Percentiles rank a stretch among this genome's conserved stretches.
Conservation (phyloP, 2,329 filamentous ascomycete species). For the Colletotrichum kahawae region DNA sequence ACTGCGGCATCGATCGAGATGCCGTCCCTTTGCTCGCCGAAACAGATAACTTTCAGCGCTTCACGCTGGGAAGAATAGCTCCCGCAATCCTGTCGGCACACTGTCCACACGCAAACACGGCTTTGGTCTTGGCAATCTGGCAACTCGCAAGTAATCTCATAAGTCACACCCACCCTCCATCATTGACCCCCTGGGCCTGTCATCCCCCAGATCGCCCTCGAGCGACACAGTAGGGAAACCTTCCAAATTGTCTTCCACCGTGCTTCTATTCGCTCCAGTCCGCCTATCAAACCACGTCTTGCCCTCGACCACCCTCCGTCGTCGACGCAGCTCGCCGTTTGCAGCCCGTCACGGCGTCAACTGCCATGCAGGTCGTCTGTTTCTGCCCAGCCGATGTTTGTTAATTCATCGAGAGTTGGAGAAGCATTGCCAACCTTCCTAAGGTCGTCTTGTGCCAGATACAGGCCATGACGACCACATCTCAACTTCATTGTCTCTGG, state of each 20-base stretch:
- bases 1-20: not conserved
- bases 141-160: not conserved
- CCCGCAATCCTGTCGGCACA: not conserved
- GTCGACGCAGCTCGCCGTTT: not conserved
- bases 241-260: slow-evolving; percentile 13
- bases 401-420: not conserved
- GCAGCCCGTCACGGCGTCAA: not conserved
- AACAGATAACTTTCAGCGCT: not conserved
- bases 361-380: not conserved
- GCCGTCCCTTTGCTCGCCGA: not conserved
- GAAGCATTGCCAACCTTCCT: not conserved
- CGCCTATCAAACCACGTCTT: slow-evolving; percentile 6
- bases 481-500: not conserved
- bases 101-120: not conserved
- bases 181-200: not conserved
- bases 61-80: not conserved
- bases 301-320: not conserved
- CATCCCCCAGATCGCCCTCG: slow-evolving; percentile 11
- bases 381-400: not conserved
- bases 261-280: not conserved
- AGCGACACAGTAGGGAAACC: not conserved
- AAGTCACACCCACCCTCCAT: not conserved
- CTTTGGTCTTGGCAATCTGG: no score
- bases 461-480: not conserved
- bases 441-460: not conserved